Conservation (phyloP, 2,329 filamentous ascomycete genomes). For the Pezicula carpinea region DNA sequence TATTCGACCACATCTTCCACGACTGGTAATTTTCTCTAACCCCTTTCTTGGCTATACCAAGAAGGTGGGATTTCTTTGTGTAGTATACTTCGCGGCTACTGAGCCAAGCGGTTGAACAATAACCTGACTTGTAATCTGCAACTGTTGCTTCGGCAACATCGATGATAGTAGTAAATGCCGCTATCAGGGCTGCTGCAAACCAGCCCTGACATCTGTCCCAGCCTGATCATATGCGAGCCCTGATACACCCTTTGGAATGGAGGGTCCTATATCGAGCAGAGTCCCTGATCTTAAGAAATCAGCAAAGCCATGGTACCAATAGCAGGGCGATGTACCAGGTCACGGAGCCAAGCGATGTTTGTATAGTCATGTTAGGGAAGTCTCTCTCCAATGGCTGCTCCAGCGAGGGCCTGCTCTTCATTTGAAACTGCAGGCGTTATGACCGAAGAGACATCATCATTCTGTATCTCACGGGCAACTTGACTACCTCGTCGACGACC, state of each 20-base stretch:
- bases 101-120: slow-evolving; percentile 42
- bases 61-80: slow-evolving; percentile 17
- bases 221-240: slow-evolving; percentile 31
- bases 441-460: slow-evolving; percentile 14
- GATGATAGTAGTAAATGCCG: slow-evolving; percentile 48
- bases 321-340: slow-evolving; percentile 36
- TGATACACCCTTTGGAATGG: slow-evolving; percentile 37
- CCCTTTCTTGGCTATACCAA: slow-evolving; percentile 5
- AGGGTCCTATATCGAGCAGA: slow-evolving; percentile 46
- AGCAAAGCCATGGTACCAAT: neutral
- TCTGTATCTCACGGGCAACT: neutral
- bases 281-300: slow-evolving; percentile 43
- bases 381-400: slow-evolving; percentile 46
- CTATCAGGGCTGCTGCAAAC: slow-evolving; percentile 50
- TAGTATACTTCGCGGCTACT: slow-evolving; percentile 47
- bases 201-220: slow-evolving; percentile 50
- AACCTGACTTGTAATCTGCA: slow-evolving; percentile 54
- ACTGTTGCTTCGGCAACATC: slow-evolving; percentile 50
- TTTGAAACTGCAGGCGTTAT: slow-evolving; percentile 34
- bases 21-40: slow-evolving; percentile 23
- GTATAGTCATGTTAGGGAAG: slow-evolving; percentile 58
- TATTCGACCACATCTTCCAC: slow-evolving; percentile 21
- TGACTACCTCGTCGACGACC: slow-evolving; percentile 5
- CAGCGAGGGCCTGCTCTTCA: slow-evolving; percentile 41
- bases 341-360: slow-evolving; percentile 59